Base-by-base conservation (phyloP, 2,329 filamentous ascomycete genomes). In the Fusarium subglutinans region DNA sequence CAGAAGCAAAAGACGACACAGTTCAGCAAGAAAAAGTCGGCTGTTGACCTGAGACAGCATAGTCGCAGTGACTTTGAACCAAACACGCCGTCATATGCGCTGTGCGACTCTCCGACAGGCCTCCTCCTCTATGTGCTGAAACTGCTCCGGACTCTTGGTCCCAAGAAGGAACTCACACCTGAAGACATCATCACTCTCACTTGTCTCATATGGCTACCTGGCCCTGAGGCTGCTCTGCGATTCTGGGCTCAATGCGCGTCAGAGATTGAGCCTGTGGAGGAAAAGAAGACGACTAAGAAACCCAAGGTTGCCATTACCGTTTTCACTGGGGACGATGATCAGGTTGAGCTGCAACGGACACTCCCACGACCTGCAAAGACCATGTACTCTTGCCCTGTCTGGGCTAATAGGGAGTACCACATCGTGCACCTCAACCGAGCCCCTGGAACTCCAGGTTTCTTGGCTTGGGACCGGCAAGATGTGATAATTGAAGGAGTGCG, bases 201-300 rank as follows among this genome's bases (percentile, higher is more conserved):
- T 4, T 87, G 89, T 78, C 81, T 92, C 35, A 87, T 90, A 28
- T 93, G 91, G 91, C 80, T 93, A 2, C 90, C 91, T 0, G 91
- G 91, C 0, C 90, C 90, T 0, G 91, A 93, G 76, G 86, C 86
- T 4, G 87, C 86, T 7, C 80, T 92, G 74, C 83, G 90, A 33
- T 91, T 87, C 63, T 89, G 86, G 87, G 84, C 87, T 12, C 79
- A 84, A 41, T 86, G 84, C 44, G 80, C 81, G 22, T 79, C 80
- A n/a, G 80, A 84, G 43, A 70, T 76, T 13, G 81, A 83, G 48
- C 77, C 77, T 3, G 60, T 63, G 8, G 74, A 78, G 35, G 69
- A 78, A 66, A 78, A 73, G 38, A 71, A 68, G 37, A 37, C 63
- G 11, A 56, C 64, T 4, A 67, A 53, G 18, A 86, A 81, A 70